Evolutionary conservation across 2,329 filamentous ascomycete genomes (phyloP).

Genomic region (Aspergillus eucalypticola): DNA sequence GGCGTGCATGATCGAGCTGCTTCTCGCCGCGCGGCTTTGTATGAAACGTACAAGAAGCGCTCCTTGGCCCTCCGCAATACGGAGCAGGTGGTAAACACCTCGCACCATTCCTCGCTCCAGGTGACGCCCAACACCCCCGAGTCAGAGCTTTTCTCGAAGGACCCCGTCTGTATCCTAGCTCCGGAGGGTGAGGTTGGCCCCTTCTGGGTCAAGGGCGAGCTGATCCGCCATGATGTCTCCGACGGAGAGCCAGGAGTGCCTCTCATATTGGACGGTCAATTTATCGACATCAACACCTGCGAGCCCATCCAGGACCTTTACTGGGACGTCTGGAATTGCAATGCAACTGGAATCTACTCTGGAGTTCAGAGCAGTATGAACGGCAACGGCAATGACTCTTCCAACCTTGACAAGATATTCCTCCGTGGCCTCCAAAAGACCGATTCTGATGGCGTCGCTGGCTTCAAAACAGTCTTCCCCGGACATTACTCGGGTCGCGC

Average conservation of each 20-base stretch:
- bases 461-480: conserved; percentile 46
- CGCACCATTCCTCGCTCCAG: neutral
- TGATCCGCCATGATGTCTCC: conserved; percentile 37
- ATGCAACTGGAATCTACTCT: conserved; percentile 32
- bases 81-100: neutral
- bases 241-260: conserved; percentile 39
- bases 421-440: conserved; percentile 48
- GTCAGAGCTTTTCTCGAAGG: neutral
- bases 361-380: conserved; percentile 27
- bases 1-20: neutral
- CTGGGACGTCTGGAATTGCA: conserved; percentile 40
- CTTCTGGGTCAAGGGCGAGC: conserved; percentile 47
- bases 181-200: conserved; percentile 52
- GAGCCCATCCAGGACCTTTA: conserved; percentile 37
- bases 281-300: conserved; percentile 43
- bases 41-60: neutral
- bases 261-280: conserved; percentile 42
- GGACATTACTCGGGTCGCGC: conserved; percentile 45
- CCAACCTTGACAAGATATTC: conserved; percentile 42
- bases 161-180: conserved; percentile 45
- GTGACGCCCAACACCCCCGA: neutral
- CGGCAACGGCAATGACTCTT: conserved; percentile 27
- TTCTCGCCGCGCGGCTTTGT: neutral
- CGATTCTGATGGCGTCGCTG: conserved; percentile 44
- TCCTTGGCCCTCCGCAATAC: neutral